Conservation (phyloP, 495 filamentous ascomycete genomes). For the Hamigera avellanea region DNA sequence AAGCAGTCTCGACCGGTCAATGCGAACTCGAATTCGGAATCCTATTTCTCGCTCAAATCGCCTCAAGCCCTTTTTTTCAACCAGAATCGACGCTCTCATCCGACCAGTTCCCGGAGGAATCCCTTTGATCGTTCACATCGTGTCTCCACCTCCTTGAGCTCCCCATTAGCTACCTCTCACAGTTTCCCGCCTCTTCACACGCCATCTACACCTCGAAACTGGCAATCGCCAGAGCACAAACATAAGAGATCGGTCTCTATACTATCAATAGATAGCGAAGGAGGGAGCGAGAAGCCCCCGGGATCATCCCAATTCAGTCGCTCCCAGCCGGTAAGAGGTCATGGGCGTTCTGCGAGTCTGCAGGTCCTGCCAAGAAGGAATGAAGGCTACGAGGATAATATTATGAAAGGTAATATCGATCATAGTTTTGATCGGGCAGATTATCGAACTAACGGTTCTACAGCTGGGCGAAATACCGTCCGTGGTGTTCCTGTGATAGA, state of each 20-base stretch:
- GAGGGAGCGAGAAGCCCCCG: constrained; percentile 32
- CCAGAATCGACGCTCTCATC: constrained; percentile 25
- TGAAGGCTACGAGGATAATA: constrained; percentile 29
- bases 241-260: constrained; percentile 88
- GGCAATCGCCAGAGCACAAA: constrained; percentile 27
- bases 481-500: constrained; percentile 19
- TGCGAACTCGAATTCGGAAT: constrained; percentile 27
- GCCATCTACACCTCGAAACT: constrained; percentile 27
- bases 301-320: constrained; percentile 27
- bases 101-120: constrained; percentile 21
- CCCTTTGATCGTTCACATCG: constrained; percentile 20
- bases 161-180: constrained; percentile 28
- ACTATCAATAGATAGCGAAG: constrained; percentile 69
- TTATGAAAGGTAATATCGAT: constrained; percentile 27
- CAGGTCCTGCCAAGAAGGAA: constrained; percentile 56
- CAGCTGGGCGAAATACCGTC: constrained; percentile 14
- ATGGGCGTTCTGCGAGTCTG: constrained; percentile 74
- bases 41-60: constrained; percentile 30
- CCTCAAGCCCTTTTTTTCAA: constrained; percentile 26
- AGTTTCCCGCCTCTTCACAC: constrained; percentile 32
- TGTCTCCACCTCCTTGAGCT: constrained; percentile 32
- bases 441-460: not conserved
- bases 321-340: constrained; percentile 42
- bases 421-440: not conserved
- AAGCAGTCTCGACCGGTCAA: constrained; percentile 32